Percentiles rank a stretch among this genome's conserved stretches.
phyloP scores from a whole-genome alignment of 164 flowering plant species.

The Akebia trifoliata region DNA sequence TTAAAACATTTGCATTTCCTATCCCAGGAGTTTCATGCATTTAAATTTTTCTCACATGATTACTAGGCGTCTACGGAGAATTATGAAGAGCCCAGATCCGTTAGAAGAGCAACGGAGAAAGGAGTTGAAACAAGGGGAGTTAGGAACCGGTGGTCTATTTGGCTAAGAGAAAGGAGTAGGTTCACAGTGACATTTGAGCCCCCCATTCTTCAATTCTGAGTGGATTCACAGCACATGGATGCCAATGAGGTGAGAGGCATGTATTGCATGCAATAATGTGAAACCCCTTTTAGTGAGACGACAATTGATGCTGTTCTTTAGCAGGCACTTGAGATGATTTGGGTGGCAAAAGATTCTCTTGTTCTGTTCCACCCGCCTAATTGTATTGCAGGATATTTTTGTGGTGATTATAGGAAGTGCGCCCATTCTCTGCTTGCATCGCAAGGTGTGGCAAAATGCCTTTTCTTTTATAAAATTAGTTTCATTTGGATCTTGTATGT shows the following conservation, averaged over 20 bases:
- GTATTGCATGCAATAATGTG: conserved; percentile 37
- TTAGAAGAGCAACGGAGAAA: conserved; percentile 82
- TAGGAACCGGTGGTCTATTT: conserved; percentile 68
- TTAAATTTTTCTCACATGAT: conserved; percentile 10
- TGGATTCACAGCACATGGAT: neutral
- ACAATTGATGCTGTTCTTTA: conserved; percentile 54
- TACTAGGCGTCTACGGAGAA: conserved; percentile 57
- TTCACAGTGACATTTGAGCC: conserved; percentile 13
- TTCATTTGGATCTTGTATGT: conserved; percentile 53
- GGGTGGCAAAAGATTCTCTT: conserved; percentile 24
- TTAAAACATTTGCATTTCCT: neutral
- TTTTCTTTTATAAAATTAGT: conserved; percentile 26
- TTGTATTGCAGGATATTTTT: no score
- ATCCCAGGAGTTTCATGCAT: neutral
- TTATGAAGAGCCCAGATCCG: conserved; percentile 91
- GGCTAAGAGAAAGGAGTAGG: conserved; percentile 29
- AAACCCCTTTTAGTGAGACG: conserved; percentile 29
- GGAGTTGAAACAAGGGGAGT: conserved; percentile 65
- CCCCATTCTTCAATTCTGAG: conserved; percentile 2
- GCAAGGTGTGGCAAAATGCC: conserved; percentile 64
- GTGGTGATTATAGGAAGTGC: conserved; percentile 33
- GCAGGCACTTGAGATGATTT: conserved; percentile 39
- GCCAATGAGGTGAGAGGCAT: conserved; percentile 49
- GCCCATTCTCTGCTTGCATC: conserved; percentile 29
- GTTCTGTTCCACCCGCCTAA: conserved; percentile 10